phyloP scores from a whole-genome alignment of 345 rosid species.

The Pistacia integerrima region DNA sequence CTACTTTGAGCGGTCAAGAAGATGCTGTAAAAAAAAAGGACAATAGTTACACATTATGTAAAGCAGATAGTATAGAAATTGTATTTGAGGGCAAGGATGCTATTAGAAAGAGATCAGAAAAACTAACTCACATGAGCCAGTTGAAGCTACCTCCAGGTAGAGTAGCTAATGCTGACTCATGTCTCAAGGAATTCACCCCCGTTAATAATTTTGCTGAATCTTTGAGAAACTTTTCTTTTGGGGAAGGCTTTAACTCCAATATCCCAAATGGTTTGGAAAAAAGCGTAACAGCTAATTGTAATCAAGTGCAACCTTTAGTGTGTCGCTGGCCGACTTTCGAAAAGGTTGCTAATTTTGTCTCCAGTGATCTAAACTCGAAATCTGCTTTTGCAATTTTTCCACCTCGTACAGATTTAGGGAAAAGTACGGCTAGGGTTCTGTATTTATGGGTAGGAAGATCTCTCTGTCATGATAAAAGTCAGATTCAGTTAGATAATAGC shows the following conservation, averaged over 20 bases:
- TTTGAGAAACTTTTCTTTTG: constrained; percentile 22
- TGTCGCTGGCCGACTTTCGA: constrained; percentile 80
- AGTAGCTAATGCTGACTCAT: constrained; percentile 32
- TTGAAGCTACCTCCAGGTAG: constrained; percentile 39
- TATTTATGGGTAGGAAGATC: constrained; percentile 88
- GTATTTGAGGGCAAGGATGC: constrained; percentile 48
- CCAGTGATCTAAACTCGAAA: constrained; percentile 56
- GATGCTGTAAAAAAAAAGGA: constrained; percentile 32
- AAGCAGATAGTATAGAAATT: constrained; percentile 52
- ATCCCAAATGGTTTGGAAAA: constrained; percentile 25
- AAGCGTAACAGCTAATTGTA: constrained; percentile 26
- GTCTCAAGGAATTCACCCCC: constrained; percentile 34
- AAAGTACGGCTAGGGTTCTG: constrained; percentile 48
- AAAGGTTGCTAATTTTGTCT: constrained; percentile 43
- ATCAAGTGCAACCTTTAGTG: constrained; percentile 43
- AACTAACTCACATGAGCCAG: constrained; percentile 31
- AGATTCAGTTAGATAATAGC: constrained; percentile 46
- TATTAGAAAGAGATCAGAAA: constrained; percentile 37
- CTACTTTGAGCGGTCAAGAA: constrained; percentile 30
- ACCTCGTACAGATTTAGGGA: constrained; percentile 42
- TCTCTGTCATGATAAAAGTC: constrained; percentile 42
- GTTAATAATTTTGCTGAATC: constrained; percentile 32
- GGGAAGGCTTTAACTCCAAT: constrained; percentile 23
- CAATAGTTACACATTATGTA: constrained; percentile 38
- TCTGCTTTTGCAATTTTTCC: constrained; percentile 60